phyloP scores from a whole-genome alignment of 345 rosid species.

The Eucalyptus pauciflora region DNA sequence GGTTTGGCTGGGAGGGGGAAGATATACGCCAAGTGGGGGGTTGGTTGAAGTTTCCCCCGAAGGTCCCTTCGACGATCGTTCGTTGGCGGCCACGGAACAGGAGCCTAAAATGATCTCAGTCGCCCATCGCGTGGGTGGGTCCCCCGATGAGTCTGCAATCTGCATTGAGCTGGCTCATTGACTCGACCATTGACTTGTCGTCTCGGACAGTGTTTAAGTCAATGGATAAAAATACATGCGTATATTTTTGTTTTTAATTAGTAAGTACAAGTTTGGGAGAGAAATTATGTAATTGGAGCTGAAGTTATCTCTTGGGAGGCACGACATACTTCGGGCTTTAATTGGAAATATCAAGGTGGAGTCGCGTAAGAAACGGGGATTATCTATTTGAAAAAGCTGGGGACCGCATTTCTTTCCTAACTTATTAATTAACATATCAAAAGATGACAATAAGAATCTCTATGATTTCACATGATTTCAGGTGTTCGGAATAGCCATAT shows the following conservation, averaged over 20 bases:
- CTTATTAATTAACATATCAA: not conserved
- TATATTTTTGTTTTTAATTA: no score
- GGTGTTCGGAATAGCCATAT: not conserved
- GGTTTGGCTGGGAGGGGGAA: not conserved
- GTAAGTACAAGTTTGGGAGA: not conserved
- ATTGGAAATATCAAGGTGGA: not conserved
- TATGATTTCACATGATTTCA: not conserved
- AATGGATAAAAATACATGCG: not conserved
- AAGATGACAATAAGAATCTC: not conserved
- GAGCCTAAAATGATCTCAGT: not conserved
- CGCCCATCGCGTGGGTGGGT: not conserved
- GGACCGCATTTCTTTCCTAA: not conserved
- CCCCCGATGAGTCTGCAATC: not conserved
- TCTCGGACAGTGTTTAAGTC: not conserved
- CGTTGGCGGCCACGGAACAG: not conserved
- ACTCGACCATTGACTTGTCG: no score
- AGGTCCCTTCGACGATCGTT: not conserved
- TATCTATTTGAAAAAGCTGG: accelerated
- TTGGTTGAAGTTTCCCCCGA: not conserved
- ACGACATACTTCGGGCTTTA: no score
- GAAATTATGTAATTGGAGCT: no score
- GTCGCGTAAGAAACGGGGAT: accelerated
- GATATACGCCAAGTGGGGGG: not conserved
- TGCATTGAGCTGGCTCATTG: not conserved
- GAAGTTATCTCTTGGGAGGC: no score